Evolutionary conservation across 768 basidiomycete genomes (phyloP).

Genomic region (Termitomyces heimii): DNA sequence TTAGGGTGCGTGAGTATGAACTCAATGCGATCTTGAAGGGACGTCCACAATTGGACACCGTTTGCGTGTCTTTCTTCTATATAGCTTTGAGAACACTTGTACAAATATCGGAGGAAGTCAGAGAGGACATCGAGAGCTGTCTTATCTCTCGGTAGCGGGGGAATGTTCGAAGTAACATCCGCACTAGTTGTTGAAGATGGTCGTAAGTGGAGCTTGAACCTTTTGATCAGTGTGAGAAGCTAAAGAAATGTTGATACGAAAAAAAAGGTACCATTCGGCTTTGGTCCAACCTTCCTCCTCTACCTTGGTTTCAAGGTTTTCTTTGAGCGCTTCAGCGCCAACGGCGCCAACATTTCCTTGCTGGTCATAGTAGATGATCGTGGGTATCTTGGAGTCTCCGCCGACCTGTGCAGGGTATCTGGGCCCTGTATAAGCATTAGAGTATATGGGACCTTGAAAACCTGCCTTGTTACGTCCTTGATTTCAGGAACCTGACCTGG

Average conservation of each 20-base stretch:
- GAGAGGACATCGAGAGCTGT: constrained; percentile 36
- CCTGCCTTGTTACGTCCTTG: constrained; percentile 32
- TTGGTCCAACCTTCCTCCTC: constrained; percentile 24
- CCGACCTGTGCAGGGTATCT: constrained; percentile 42
- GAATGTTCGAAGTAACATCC: constrained; percentile 14
- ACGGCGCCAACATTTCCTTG: constrained; percentile 31
- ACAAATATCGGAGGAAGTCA: constrained; percentile 45
- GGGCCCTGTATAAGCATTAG: not conserved
- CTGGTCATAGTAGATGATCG: constrained; percentile 39
- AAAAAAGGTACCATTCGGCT: constrained; percentile 34
- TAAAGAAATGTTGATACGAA: constrained; percentile 12
- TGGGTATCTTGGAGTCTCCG: constrained; percentile 40
- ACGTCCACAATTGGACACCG: constrained; percentile 34
- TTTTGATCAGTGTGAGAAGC: constrained; percentile 2
- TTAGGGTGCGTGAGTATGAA: constrained; percentile 49
- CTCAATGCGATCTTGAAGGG: constrained; percentile 31
- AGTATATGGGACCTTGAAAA: constrained; percentile 14
- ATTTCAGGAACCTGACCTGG: constrained; percentile 28
- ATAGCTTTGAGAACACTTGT: constrained; percentile 33
- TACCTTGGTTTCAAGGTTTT: constrained; percentile 30
- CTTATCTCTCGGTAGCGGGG: constrained; percentile 36
- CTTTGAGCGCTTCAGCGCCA: constrained; percentile 41
- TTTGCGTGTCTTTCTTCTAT: constrained; percentile 40
- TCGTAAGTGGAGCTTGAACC: constrained; percentile 30
- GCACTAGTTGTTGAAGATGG: constrained; percentile 13